Percentiles rank a stretch among this genome's conserved stretches.
These are phyloP conservation scores for Capillidium rhysosporum DNA, from an alignment of 371 early-diverging fungal species.

Conservation along the genomic window DNA sequence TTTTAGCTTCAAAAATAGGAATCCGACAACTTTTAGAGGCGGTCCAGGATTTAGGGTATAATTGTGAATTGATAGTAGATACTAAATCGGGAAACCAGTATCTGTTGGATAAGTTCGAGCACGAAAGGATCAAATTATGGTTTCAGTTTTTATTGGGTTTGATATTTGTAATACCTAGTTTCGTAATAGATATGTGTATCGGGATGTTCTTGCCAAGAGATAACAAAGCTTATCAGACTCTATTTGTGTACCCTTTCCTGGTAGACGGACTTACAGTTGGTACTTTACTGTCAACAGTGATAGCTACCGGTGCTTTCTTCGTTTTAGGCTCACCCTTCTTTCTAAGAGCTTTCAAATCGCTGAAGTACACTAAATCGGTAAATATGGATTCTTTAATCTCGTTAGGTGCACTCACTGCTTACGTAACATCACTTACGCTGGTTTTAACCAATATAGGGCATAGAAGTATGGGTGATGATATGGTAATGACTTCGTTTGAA, in stretches of 20 bases:
- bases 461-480: slow-evolving; percentile 24
- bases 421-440: slow-evolving; percentile 27
- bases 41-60: slow-evolving; percentile 27
- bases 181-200: slow-evolving; percentile 7
- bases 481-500: slow-evolving; percentile 13
- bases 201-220: neutral
- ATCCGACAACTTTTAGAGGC: slow-evolving; percentile 54
- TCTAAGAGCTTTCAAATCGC: slow-evolving; percentile 27
- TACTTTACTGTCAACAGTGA: slow-evolving; percentile 2
- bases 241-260: neutral
- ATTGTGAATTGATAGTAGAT: too few species aligned
- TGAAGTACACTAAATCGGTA: slow-evolving; percentile 28
- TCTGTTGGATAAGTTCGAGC: slow-evolving; percentile 20
- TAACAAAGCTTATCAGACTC: neutral
- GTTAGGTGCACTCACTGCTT: slow-evolving; percentile 37
- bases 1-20: slow-evolving; percentile 31
- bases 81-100: slow-evolving; percentile 25
- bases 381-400: slow-evolving; percentile 48
- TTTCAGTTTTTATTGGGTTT: neutral
- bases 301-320: slow-evolving; percentile 7
- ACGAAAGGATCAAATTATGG: neutral
- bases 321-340: slow-evolving; percentile 43
- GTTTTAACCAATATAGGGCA: slow-evolving; percentile 9
- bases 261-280: slow-evolving; percentile 4
- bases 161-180: slow-evolving; percentile 7